Conservation (phyloP, 208 protist species). For the Herpetomonas tarakana region DNA sequence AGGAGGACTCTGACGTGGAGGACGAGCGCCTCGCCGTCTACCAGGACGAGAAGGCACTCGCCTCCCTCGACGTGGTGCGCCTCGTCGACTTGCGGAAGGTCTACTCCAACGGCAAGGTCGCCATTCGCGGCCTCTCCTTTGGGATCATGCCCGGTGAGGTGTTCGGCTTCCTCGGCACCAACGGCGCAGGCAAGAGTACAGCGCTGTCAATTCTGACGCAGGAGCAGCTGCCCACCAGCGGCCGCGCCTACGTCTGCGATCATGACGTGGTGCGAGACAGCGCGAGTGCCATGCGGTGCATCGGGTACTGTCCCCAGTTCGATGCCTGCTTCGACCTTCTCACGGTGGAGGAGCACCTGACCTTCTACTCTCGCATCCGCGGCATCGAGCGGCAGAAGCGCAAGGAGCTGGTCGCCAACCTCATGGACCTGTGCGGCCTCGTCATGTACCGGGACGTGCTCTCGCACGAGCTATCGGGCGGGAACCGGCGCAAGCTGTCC, state of each 20-base stretch:
- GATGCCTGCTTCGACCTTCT: slow-evolving; percentile 92
- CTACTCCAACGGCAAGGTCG: slow-evolving; percentile 29
- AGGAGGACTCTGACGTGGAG: slow-evolving; percentile 49
- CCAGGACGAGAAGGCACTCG: slow-evolving; percentile 12
- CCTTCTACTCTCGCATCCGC: slow-evolving; percentile 81
- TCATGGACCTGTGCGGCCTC: slow-evolving; percentile 30
- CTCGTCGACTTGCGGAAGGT: slow-evolving; percentile 40
- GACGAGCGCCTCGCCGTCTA: slow-evolving; percentile 42
- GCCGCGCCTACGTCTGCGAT: slow-evolving; percentile 46
- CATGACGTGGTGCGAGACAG: slow-evolving; percentile 46
- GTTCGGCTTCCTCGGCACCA: slow-evolving; percentile 84
- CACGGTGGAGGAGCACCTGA: slow-evolving; percentile 91
- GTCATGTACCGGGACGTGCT: slow-evolving; percentile 30
- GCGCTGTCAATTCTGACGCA: slow-evolving; percentile 79
- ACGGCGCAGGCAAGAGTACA: slow-evolving; percentile 87
- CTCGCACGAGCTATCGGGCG: slow-evolving; percentile 39
- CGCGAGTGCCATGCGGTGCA: slow-evolving; percentile 31
- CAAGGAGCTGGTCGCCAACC: slow-evolving; percentile 21
- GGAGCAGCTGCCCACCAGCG: slow-evolving; percentile 62
- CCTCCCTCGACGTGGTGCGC: slow-evolving; percentile 22
- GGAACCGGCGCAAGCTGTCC: slow-evolving; percentile 77
- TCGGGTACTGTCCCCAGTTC: slow-evolving; percentile 96
- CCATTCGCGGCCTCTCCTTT: slow-evolving; percentile 60
- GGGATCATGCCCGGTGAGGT: slow-evolving; percentile 65
- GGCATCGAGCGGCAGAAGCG: slow-evolving; percentile 32